phyloP scores from a whole-genome alignment of 352 stramenopile genomes.

The Pythium utonaiense region DNA sequence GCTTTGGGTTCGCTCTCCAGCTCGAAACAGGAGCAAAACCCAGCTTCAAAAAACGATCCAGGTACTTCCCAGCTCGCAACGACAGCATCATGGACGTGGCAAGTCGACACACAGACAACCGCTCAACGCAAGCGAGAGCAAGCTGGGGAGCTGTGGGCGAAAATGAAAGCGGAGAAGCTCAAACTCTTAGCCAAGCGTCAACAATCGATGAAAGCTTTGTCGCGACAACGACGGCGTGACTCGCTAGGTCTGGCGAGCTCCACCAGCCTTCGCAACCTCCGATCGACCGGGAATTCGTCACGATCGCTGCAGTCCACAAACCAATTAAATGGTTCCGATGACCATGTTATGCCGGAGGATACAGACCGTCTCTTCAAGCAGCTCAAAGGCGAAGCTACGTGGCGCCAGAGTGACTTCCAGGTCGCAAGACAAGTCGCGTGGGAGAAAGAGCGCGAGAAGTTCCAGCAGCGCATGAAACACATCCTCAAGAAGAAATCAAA shows the following conservation, averaged over 20 bases:
- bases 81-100: constrained; percentile 35
- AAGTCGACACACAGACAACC: constrained; percentile 38
- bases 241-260: background rate
- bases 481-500: constrained; percentile 54
- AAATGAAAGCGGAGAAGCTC: constrained; percentile 50
- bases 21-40: constrained; percentile 4
- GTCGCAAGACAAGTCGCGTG: constrained; percentile 57
- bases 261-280: background rate
- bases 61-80: background rate
- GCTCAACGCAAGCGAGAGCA: constrained; percentile 41
- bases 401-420: constrained; percentile 75
- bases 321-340: background rate
- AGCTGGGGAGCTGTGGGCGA: constrained; percentile 52
- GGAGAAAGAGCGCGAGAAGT: constrained; percentile 62
- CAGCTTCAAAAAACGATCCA: constrained; percentile 3
- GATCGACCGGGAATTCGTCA: background rate
- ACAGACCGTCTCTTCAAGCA: constrained; percentile 60
- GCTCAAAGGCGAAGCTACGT: constrained; percentile 59
- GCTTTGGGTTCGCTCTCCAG: constrained; percentile 34
- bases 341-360: constrained; percentile 6
- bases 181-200: constrained; percentile 25
- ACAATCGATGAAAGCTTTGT: constrained; percentile 15
- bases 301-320: background rate
- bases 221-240: constrained; percentile 19
- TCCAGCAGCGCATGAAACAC: constrained; percentile 67